Evolutionary conservation across 495 filamentous ascomycete species (phyloP), one percentile per base, ranked within the genome.

Genomic region (Thermothielavioides terrestris): DNA sequence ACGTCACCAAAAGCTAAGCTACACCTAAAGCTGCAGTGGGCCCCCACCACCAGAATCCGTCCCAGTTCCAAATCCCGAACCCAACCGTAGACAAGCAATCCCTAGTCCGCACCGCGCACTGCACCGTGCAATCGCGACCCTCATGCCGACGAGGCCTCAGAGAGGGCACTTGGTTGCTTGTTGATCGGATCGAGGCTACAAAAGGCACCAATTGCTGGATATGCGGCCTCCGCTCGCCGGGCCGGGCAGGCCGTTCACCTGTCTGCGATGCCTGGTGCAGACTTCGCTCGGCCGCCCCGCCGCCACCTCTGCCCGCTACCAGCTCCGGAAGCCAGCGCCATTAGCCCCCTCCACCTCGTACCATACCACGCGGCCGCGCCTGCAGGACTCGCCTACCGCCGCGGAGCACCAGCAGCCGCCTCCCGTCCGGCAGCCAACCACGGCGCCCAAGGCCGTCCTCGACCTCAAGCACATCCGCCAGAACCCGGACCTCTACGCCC

Each of bases 391-490:
- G 3, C 22, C 40, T 15, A 36, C 18, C 15, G 7, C 36, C 18
- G 12, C 42, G 15, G 50, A 57, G 17, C 26, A 46, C 20, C 47
- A 36, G 10, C 46, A 47, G 27, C 52, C 30, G 10, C 37, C 34
- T n/a, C 17, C 38, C n/a, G 18, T 15, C 5, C 45, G 30, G 10
- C 54, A 50, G 10, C 81, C 85, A 0, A 74, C 87, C 11, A 85
- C 79, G 37, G 91, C 89, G 12, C 91, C 90, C 6, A 94, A 89
- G 59, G 77, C 85, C 7, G 73, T 70, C 17, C 76, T 89, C 42
- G 83, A 96, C 66, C 73, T 95, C 64, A 95, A 86, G 63, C 82
- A 90, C 67, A 94, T 98, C 66, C 88, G 89, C 43, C 76, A 85
- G 46, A 85, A 91, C 65, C 77, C 80, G 34, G 77, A 82, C 22